These are phyloP conservation scores for Aspergillus aculeatus DNA, from an alignment of 2,329 filamentous ascomycete species.

Conservation along the genomic window DNA sequence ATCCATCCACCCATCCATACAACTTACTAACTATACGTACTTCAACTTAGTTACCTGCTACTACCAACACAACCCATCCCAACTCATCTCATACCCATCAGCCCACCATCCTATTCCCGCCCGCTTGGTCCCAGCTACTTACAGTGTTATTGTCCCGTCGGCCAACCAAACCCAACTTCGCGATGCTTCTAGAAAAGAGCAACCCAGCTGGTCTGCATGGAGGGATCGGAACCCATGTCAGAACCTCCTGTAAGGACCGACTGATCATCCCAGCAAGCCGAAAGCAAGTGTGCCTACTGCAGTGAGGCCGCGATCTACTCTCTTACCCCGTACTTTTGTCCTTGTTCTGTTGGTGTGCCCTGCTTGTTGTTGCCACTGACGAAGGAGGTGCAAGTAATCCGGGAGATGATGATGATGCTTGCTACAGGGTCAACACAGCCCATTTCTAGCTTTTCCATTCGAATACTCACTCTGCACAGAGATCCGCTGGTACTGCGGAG, in stretches of 20 bases:
- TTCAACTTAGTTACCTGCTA: no score
- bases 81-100: not conserved
- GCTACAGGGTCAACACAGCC: no score
- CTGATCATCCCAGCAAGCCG: not conserved
- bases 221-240: not conserved
- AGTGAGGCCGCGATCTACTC: not conserved
- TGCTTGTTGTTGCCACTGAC: not conserved
- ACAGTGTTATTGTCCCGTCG: not conserved
- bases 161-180: not conserved
- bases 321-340: not conserved
- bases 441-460: not conserved
- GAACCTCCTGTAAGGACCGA: conserved; percentile 8
- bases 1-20: no score
- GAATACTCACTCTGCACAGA: no score
- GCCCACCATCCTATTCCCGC: not conserved
- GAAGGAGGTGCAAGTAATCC: not conserved
- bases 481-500: not conserved
- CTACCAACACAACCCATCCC: no score
- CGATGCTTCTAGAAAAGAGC: conserved; percentile 19
- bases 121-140: no score
- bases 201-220: not conserved
- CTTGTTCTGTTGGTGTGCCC: not conserved
- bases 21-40: no score
- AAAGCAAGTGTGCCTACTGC: not conserved
- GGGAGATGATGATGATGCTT: no score